Conservation (phyloP, 176 grass and related monocot species). For the Luzula sylvatica region DNA sequence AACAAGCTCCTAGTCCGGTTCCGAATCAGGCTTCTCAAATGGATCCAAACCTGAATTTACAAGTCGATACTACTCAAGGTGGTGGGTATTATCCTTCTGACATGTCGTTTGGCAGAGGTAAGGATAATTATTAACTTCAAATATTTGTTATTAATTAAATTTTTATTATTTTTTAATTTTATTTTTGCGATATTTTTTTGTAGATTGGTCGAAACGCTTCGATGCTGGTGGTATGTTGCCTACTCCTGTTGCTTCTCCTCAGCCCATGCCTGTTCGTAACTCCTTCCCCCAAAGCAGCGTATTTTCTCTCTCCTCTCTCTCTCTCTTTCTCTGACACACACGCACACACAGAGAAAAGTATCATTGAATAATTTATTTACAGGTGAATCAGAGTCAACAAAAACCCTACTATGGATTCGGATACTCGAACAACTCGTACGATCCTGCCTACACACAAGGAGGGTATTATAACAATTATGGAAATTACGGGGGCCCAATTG, state of each 20-base stretch:
- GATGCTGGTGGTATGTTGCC: conserved; percentile 49
- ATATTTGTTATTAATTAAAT: not conserved
- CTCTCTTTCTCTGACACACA: conserved; percentile 4
- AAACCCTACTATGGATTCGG: conserved; percentile 73
- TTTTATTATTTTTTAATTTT: conserved; percentile 22
- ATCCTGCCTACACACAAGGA: conserved; percentile 17
- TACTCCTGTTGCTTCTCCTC: conserved; percentile 60
- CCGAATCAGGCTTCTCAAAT: conserved; percentile 13
- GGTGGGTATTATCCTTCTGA: conserved; percentile 7
- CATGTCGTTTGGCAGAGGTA: conserved; percentile 25
- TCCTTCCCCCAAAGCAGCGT: conserved; percentile 60
- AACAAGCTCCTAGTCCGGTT: conserved; percentile 28
- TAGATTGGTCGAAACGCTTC: conserved; percentile 74
- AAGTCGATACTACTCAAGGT: conserved; percentile 2
- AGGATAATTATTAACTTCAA: no score
- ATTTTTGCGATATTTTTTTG: conserved; percentile 13
- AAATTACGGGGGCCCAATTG: conserved; percentile 36
- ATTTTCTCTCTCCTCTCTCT: conserved; percentile 29
- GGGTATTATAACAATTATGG: conserved; percentile 16
- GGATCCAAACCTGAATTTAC: conserved; percentile 34
- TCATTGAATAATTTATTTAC: not conserved
- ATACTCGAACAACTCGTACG: conserved; percentile 43
- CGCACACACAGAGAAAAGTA: not conserved
- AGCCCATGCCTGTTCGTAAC: conserved; percentile 27
- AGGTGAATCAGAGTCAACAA: conserved; percentile 38